Conservation (phyloP, 345 rosid species). For the Kernera saxatilis region DNA sequence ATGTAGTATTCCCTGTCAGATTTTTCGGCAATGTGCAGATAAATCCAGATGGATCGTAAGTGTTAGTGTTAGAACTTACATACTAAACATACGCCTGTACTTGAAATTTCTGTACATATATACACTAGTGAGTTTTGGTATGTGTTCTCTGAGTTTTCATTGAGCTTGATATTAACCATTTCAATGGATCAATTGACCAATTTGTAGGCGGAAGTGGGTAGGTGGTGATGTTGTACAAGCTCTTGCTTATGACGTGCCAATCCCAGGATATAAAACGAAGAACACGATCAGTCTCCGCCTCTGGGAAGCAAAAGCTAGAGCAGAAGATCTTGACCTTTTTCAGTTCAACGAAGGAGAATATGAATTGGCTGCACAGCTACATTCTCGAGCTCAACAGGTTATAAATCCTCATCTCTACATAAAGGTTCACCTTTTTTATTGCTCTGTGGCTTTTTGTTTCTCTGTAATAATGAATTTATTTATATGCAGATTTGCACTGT, state of each 20-base stretch:
- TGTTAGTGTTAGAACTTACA: conserved; percentile 16
- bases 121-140: background rate
- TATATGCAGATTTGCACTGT: conserved; percentile 81
- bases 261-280: conserved; percentile 91
- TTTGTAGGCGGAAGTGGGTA: conserved; percentile 75
- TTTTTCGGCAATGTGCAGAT: conserved; percentile 77
- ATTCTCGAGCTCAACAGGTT: conserved; percentile 82
- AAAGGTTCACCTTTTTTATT: background rate
- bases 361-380: conserved; percentile 85
- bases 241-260: conserved; percentile 91
- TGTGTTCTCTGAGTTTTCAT: background rate
- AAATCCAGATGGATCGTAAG: conserved; percentile 84
- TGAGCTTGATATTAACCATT: conserved; percentile 11
- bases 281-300: conserved; percentile 96
- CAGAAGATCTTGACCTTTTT: conserved; percentile 72
- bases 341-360: conserved; percentile 94
- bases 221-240: conserved; percentile 88
- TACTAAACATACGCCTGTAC: background rate
- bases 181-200: conserved; percentile 7
- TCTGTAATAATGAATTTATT: background rate
- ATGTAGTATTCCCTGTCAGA: conserved; percentile 76
- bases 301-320: conserved; percentile 91
- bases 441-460: background rate
- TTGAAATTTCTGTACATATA: background rate
- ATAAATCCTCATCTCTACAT: background rate